phyloP scores from a whole-genome alignment of 2,329 filamentous ascomycete genomes.

The Raffaelea ambrosiae region DNA sequence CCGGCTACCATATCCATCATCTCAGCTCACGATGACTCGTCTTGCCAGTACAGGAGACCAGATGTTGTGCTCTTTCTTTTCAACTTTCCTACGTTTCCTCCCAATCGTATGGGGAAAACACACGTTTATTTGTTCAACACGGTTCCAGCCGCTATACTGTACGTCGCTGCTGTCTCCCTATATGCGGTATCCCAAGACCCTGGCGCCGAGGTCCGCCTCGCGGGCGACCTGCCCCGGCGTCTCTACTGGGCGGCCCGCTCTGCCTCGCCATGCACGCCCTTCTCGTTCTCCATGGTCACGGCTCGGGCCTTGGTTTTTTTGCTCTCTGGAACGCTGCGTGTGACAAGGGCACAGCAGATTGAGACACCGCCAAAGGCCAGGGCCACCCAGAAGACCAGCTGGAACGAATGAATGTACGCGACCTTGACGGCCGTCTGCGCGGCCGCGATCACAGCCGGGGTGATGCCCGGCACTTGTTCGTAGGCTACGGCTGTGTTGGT shows the following conservation, averaged over 20 bases:
- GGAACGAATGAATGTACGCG: constrained; percentile 17
- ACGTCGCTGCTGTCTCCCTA: too few relatives aligned
- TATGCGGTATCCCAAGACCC: too few relatives aligned
- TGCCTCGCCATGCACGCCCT: constrained; percentile 1
- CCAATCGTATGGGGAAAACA: too few relatives aligned
- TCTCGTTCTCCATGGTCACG: constrained; percentile 7
- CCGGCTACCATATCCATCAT: too few relatives aligned
- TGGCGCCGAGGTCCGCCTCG: too few relatives aligned
- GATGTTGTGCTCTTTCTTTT: too few relatives aligned
- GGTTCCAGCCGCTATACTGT: too few relatives aligned
- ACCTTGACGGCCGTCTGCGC: constrained; percentile 21
- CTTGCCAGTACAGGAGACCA: too few relatives aligned
- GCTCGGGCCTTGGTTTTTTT: constrained; percentile 4
- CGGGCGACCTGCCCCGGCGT: too few relatives aligned
- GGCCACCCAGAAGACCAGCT: constrained; percentile 24
- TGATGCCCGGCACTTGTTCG: constrained; percentile 16
- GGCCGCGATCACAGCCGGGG: constrained; percentile 18
- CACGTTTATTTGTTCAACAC: too few relatives aligned
- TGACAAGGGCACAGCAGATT: constrained; percentile 10
- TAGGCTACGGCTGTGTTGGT: constrained; percentile 22
- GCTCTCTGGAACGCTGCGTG: not conserved
- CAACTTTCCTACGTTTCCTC: too few relatives aligned
- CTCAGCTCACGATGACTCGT: too few relatives aligned
- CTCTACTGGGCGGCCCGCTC: constrained; percentile 1
- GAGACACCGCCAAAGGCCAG: constrained; percentile 25